Evolutionary conservation across 179 eudicot species (phyloP).

Genomic region (Nepenthes alata): DNA sequence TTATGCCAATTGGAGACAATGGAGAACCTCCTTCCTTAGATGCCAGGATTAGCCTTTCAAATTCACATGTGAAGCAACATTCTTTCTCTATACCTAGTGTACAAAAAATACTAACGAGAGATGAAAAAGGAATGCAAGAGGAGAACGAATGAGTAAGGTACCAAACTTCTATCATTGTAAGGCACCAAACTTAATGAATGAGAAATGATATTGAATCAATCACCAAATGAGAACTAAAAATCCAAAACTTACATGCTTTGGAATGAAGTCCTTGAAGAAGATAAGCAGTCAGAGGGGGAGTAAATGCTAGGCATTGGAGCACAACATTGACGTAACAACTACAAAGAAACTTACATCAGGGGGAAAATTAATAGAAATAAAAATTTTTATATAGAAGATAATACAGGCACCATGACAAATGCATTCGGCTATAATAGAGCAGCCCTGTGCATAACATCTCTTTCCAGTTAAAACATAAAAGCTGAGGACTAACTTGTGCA

Average conservation of each 20-base stretch:
- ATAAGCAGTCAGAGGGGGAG: slow-evolving; percentile 80
- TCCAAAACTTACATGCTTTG: slow-evolving; percentile 48
- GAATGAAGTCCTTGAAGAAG: slow-evolving; percentile 81
- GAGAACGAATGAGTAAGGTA: background rate
- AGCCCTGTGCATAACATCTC: too few species aligned
- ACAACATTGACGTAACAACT: slow-evolving; percentile 93
- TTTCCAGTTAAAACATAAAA: too few species aligned
- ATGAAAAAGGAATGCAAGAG: background rate
- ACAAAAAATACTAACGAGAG: background rate
- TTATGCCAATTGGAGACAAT: slow-evolving; percentile 48
- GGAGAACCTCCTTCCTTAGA: slow-evolving; percentile 44
- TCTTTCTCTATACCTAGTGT: slow-evolving; percentile 48
- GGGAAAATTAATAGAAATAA: background rate
- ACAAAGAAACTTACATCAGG: slow-evolving; percentile 12
- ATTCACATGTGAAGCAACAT: slow-evolving; percentile 88
- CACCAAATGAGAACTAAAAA: background rate
- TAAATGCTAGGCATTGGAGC: slow-evolving; percentile 78
- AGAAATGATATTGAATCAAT: background rate
- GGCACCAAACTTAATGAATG: background rate
- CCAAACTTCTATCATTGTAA: too few species aligned
- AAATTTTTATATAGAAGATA: background rate
- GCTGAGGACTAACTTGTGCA: background rate
- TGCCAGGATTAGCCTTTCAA: slow-evolving; percentile 49
- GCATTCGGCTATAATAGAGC: background rate
- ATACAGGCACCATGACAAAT: background rate